phyloP scores from a whole-genome alignment of 148 eudicot species.

The Arbutus unedo region DNA sequence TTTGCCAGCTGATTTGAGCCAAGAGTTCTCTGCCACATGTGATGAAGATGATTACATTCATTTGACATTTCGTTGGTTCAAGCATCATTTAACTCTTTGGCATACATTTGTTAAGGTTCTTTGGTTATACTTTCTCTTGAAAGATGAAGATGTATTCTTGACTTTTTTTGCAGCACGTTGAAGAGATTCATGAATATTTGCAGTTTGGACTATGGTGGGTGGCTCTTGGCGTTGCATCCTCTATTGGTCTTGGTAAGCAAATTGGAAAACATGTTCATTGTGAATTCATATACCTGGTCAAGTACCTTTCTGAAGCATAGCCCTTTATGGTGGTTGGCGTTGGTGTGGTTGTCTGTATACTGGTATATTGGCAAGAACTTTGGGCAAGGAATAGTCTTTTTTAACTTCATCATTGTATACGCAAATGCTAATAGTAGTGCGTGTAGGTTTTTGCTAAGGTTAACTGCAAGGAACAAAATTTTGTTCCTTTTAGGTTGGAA shows the following conservation, averaged over 20 bases:
- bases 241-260: conserved; percentile 91
- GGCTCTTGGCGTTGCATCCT: conserved; percentile 96
- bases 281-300: not conserved
- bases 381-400: not conserved
- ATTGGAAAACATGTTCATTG: not conserved
- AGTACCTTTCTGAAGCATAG: not conserved
- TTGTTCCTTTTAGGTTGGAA: not conserved
- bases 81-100: not conserved
- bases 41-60: not conserved
- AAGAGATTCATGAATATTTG: conserved; percentile 55
- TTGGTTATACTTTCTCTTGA: not conserved
- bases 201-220: conserved; percentile 91
- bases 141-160: conserved; percentile 2
- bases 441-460: not conserved
- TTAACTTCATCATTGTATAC: not conserved
- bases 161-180: conserved; percentile 62
- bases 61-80: not conserved
- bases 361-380: not conserved
- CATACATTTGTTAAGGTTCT: not conserved
- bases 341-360: not conserved
- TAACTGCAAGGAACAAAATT: not conserved
- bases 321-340: not conserved
- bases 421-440: not conserved
- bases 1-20: not conserved
- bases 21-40: not conserved